A percentile compares a stretch with the other conserved stretches of the same genome.
Conservation (phyloP, 495 filamentous ascomycete genomes). For the Xylaria flabelliformis region DNA sequence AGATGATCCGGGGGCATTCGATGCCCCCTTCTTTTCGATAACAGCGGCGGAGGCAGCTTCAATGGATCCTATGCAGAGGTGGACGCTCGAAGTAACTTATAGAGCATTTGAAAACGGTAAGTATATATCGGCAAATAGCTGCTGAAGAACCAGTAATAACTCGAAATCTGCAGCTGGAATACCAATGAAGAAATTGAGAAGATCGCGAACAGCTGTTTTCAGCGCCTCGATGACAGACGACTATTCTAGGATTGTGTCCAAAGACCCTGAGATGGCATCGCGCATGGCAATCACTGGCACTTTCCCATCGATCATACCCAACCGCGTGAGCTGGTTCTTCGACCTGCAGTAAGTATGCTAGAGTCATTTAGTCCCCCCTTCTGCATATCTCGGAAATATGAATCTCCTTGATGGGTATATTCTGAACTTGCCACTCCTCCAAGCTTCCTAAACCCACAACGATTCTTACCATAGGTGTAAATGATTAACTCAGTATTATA, state of each 20-base stretch:
- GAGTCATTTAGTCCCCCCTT: too few relatives aligned
- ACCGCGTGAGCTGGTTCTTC: conserved; percentile 60
- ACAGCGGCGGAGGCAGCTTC: conserved; percentile 57
- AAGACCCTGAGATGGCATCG: conserved; percentile 39
- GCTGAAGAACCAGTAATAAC: neutral
- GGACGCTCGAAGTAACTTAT: conserved; percentile 59
- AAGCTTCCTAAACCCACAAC: too few relatives aligned
- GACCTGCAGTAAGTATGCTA: conserved; percentile 36
- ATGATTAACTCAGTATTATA: too few relatives aligned
- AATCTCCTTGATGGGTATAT: too few relatives aligned
- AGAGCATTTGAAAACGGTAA: conserved; percentile 51
- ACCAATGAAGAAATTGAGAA: conserved; percentile 31
- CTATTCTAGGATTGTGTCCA: conserved; percentile 35
- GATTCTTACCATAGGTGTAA: too few relatives aligned
- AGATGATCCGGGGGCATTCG: conserved; percentile 58
- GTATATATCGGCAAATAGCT: neutral
- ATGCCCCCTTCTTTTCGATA: conserved; percentile 63
- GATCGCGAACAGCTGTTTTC: conserved; percentile 39
- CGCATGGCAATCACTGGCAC: conserved; percentile 39
- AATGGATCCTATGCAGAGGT: conserved; percentile 43
- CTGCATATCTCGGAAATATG: too few relatives aligned
- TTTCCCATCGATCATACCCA: conserved; percentile 51
- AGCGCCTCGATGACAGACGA: conserved; percentile 42
- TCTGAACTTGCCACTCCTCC: too few relatives aligned
- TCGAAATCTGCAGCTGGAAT: conserved; percentile 32